Base-by-base conservation (phyloP, 139 green algal species). In the Zygnema circumcarinatum region DNA sequence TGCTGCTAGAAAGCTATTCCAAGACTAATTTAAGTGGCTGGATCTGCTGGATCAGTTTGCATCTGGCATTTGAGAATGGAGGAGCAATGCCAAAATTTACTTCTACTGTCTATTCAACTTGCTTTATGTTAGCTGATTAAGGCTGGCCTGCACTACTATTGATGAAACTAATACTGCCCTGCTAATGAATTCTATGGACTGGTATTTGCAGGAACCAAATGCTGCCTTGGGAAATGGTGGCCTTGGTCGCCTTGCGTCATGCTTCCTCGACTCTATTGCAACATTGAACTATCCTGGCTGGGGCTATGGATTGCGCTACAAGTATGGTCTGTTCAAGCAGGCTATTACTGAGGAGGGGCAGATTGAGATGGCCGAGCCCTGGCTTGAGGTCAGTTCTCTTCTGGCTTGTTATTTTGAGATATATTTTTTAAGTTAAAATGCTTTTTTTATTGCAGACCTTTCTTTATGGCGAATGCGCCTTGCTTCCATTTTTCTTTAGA, bases 231-330 rank as follows among this genome's bases (percentile, higher is more conserved):
- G 97, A 80, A 99, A 99, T 87, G 97, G 97, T 54, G 97, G 97
- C 38, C 95, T 99, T 76, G 97, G 97, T 36, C 93, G 97, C 79
- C 94, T 99, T 84, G 97, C 97, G 0, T 96, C 96, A 32, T 99
- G 97, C 94, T 99, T 99, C 93, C 94, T 99, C 38, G 97, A 99
- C 91, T 98, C 94, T 38, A 99, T 99, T 90, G 97, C 97, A 36
- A 98, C 96, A 2, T 93, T 98, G 52, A 95, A 99, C 89, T 93
- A 98, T 83, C 97, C 97, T 29, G 97, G 92, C 1, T 99, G 96
- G 95, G 97, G 97, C 2, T 99, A 99, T 88, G 97, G 97, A 88
- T 97, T 99, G 86, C 94, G 97, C n/a, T 99, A 99, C 94, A 94
- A 95, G 76, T 99, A 98, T 88, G 97, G 97, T 82, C 97, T 99